Base-by-base conservation (phyloP, 1,139 yeast genomes). In the Hanseniaspora sp. region DNA sequence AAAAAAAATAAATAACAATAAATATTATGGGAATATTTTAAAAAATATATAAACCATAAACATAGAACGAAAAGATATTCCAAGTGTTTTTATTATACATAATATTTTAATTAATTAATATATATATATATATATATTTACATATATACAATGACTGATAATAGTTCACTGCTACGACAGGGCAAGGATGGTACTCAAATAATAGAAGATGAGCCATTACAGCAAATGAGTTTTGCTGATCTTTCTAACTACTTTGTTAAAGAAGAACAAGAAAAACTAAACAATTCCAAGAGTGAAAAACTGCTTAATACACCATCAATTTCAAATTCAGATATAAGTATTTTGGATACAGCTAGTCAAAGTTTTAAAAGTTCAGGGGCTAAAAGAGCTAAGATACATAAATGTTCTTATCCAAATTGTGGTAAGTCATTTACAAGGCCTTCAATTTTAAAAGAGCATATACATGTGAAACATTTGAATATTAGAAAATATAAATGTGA, bases 341-440 rank as follows among this genome's bases (percentile, higher is more conserved):
- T 43, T 6, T 34, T 47, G 15, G 52, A 47, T 18, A 44, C 48
- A 2, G 54, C 54, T 1, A 51, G 54, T 11, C 54, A 51, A 30
- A 13, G 45, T 1, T 51, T 59, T 13, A 55, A 58, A 23, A 48
- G 60, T 17, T 63, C 69, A 7, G 67, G 72, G 1, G 67, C 78
- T 35, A 69, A 74, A 30, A 70, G 85, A 57, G 73, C 78, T 0
- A 86, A 85, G 62, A 72, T 67, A 46, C 81, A 82, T 63, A 60
- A 66, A 3, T 87, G 95, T 65, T 77, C 76, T 34, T 75, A 72
- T 57, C 76, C 73, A 7, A 82, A 78, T 3, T 92, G 98, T 63
- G 76, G 69, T 40, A 90, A 87, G 66, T 77, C 86, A 0, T 92
- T 87, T 64, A 71, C 85, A 13, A 75, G 90, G 55, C 96, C 97